These are phyloP conservation scores for Eucalyptus sideroxylon DNA, from an alignment of 345 rosid genomes.

Conservation along the genomic window DNA sequence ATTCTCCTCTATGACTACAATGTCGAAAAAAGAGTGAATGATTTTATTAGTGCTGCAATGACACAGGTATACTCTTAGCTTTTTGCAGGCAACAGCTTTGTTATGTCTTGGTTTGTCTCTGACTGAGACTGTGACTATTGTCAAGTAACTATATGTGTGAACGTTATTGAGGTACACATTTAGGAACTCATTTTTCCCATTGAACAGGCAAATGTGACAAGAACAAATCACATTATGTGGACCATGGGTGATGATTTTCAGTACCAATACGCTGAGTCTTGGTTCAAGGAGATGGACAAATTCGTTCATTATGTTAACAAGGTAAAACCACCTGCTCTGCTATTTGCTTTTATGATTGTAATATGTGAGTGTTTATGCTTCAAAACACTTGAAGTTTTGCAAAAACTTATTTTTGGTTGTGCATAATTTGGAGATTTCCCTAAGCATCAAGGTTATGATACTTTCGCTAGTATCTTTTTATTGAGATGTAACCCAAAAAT, in stretches of 20 bases:
- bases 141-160: background rate
- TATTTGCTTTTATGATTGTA: background rate
- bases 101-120: background rate
- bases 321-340: slow-evolving; percentile 17
- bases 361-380: background rate
- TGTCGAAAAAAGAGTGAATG: slow-evolving; percentile 43
- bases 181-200: background rate
- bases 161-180: background rate
- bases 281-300: slow-evolving; percentile 96
- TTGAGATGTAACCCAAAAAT: background rate
- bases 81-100: background rate
- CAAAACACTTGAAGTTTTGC: background rate
- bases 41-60: slow-evolving; percentile 54
- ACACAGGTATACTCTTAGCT: slow-evolving; percentile 34
- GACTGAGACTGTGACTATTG: background rate
- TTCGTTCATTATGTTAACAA: slow-evolving; percentile 76
- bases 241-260: slow-evolving; percentile 97
- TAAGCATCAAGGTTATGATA: background rate
- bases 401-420: background rate
- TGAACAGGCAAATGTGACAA: slow-evolving; percentile 61
- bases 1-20: slow-evolving; percentile 48
- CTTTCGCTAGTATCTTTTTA: background rate
- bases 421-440: background rate
- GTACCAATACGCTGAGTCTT: slow-evolving; percentile 86
- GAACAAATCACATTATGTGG: slow-evolving; percentile 90